Evolutionary conservation across 345 rosid species (phyloP).

Genomic region (Psidium friedrichsthalianum): DNA sequence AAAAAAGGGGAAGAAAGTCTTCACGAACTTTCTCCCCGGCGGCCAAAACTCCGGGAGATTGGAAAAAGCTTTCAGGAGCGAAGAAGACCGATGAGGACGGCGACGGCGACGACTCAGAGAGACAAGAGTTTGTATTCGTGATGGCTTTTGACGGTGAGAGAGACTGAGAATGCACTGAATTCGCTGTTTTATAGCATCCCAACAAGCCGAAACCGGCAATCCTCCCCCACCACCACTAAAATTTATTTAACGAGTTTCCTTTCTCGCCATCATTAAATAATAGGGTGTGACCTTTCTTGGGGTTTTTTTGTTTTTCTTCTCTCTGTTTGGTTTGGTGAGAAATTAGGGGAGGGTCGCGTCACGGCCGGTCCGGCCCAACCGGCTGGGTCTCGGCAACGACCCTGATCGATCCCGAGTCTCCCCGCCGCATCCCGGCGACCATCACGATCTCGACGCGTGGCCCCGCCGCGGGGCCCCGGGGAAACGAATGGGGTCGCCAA

Average conservation of each 20-base stretch:
- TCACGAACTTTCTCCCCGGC: neutral
- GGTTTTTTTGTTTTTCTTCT: rapidly evolving
- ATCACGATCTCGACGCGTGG: neutral
- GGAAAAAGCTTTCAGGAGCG: neutral
- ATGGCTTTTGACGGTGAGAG: neutral
- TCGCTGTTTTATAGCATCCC: neutral
- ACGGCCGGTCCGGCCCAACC: neutral
- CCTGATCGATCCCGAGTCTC: neutral
- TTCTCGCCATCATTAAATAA: neutral
- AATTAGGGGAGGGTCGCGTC: neutral
- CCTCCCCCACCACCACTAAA: neutral
- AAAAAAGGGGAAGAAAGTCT: neutral
- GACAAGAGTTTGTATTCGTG: neutral
- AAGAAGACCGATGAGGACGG: neutral
- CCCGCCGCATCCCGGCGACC: neutral
- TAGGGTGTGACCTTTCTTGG: neutral
- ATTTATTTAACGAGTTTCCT: neutral
- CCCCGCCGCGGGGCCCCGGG: neutral
- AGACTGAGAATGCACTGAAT: neutral
- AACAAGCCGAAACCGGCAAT: neutral
- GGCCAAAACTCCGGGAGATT: neutral
- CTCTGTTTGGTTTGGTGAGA: neutral
- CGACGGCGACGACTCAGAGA: neutral
- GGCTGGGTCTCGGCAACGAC: neutral
- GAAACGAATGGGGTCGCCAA: neutral